A percentile compares a stretch with the other conserved stretches of the same genome.
These are phyloP conservation scores for Onygenales sp. DNA, from an alignment of 2,329 filamentous ascomycete genomes.

Conservation along the genomic window DNA sequence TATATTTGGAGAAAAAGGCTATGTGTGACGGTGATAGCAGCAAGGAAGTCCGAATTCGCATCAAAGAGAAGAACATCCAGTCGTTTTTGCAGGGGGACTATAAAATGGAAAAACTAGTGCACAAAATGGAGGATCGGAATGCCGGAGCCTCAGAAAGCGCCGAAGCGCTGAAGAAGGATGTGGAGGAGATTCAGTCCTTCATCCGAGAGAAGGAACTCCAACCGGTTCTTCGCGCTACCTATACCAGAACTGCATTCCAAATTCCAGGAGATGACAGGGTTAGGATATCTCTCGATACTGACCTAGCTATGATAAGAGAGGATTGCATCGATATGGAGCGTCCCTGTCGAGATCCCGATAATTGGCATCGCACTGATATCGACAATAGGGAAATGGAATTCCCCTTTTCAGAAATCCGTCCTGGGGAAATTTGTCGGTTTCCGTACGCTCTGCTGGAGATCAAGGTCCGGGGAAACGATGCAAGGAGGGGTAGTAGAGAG, in stretches of 20 bases:
- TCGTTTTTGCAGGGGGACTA: constrained; percentile 80
- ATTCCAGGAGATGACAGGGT: constrained; percentile 87
- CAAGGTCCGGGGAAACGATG: constrained; percentile 55
- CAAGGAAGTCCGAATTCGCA: constrained; percentile 67
- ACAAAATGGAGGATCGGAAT: constrained; percentile 68
- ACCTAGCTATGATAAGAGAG: constrained; percentile 75
- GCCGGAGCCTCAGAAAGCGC: constrained; percentile 58
- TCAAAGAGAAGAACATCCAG: constrained; percentile 92
- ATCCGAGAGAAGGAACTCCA: constrained; percentile 68
- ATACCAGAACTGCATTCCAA: constrained; percentile 90
- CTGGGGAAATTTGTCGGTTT: constrained; percentile 84
- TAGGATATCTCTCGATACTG: constrained; percentile 84
- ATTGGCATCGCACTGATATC: constrained; percentile 89
- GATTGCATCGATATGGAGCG: constrained; percentile 66
- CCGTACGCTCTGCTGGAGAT: constrained; percentile 88
- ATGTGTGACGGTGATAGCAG: constrained; percentile 67
- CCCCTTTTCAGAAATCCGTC: constrained; percentile 77
- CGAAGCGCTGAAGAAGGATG: constrained; percentile 59
- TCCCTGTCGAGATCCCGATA: constrained; percentile 77
- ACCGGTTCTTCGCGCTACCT: constrained; percentile 83
- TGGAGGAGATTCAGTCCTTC: constrained; percentile 69
- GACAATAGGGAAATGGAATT: constrained; percentile 74
- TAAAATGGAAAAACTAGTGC: constrained; percentile 79
- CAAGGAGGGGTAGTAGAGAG: constrained; percentile 56
- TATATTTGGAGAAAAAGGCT: constrained; percentile 83